phyloP scores from a whole-genome alignment of 768 basidiomycete genomes.

The Mycena vulgaris region DNA sequence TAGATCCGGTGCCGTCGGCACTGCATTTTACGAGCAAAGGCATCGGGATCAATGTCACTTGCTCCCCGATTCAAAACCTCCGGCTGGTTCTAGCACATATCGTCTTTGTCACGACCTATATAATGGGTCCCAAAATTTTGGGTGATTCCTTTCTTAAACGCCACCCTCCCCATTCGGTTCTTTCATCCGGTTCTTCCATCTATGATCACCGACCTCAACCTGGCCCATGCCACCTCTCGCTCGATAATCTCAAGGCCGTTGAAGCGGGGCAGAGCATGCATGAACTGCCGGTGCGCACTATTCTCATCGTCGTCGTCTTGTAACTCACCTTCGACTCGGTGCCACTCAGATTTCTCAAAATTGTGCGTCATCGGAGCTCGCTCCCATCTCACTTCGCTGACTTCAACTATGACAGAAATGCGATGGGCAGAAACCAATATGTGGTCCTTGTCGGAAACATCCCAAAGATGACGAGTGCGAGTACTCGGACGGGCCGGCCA shows the following conservation, averaged over 20 bases:
- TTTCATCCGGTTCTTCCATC: constrained; percentile 50
- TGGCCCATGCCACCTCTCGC: constrained; percentile 43
- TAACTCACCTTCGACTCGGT: constrained; percentile 6
- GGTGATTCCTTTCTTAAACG: constrained; percentile 8
- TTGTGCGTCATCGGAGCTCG: constrained; percentile 52
- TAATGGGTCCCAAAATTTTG: constrained; percentile 8
- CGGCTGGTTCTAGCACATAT: background rate
- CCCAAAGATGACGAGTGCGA: constrained; percentile 80
- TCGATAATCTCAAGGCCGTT: constrained; percentile 57
- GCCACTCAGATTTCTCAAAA: constrained; percentile 62
- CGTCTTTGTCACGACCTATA: constrained; percentile 18
- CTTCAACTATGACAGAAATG: constrained; percentile 67
- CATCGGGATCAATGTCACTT: background rate
- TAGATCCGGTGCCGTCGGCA: background rate
- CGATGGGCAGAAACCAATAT: constrained; percentile 75
- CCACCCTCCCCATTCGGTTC: constrained; percentile 27
- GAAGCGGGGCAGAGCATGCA: constrained; percentile 69
- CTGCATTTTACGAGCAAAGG: no score
- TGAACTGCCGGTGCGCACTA: constrained; percentile 62
- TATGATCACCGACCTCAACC: constrained; percentile 58
- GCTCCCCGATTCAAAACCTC: background rate
- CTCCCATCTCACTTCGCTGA: constrained; percentile 14
- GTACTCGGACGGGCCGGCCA: constrained; percentile 71
- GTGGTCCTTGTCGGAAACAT: constrained; percentile 73
- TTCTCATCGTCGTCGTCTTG: constrained; percentile 7